Base-by-base conservation (phyloP, 208 protist species). In the Crithidia thermophila region DNA sequence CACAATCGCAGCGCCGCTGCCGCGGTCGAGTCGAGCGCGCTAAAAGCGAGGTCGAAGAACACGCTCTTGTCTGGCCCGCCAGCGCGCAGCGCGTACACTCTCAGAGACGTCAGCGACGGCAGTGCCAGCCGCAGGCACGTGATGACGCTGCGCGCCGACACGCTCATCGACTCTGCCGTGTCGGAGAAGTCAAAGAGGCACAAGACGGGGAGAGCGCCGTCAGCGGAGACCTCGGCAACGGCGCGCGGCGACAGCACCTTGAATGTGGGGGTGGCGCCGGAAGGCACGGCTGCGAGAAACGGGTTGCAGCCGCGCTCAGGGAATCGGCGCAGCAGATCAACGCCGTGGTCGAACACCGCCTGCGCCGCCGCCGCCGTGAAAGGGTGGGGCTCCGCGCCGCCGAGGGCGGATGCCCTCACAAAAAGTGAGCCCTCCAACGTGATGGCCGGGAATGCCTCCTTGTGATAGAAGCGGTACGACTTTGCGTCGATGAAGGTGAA, bases 401-500 rank as follows among this genome's bases (percentile, higher is more conserved):
- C 75, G 8, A 63, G 53, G 8, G 71, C 36, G 0, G 59, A 45
- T 27, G 51, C 30, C 16, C 49, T 56, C 1, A 86, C 37, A 13
- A 62, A 37, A 28, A 84, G 57, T 21, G 81, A 74, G 43, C 62
- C 60, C 10, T 71, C 63, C 25, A 85, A 46, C 36, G 76, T 46
- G 4, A 98, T 43, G 33, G 88, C 88, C 10, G 98, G 98, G 47
- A 99, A 97, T 6, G 90, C 91, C 64, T 98, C 94, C 33, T 82
- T 85, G 82, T 98, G 98, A 55, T 94, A 88, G 73, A 97, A 99
- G 18, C 82, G 68, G 82, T 98, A 93, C 31, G 80, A 78, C 77
- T 99, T 99, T 4, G 99, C 82, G 69, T 99, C 97, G 4, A 96
- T 81, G 79, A 88, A 99, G 3, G 95, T 91, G 31, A 94, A 81